Evolutionary conservation across 1,284 basidiomycete genomes (phyloP).

Genomic region (Cerrena zonata): DNA sequence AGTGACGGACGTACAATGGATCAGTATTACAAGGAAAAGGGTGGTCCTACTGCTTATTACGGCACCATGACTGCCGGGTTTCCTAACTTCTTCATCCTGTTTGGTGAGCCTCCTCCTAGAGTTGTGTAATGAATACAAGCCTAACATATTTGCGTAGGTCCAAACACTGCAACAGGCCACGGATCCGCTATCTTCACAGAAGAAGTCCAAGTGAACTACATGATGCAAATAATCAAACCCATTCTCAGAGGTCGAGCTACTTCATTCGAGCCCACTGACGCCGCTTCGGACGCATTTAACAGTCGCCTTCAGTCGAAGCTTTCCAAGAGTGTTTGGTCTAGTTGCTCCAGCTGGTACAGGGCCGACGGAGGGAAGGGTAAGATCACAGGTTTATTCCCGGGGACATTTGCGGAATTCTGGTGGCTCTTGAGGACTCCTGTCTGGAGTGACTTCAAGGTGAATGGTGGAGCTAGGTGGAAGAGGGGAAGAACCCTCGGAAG

Average conservation of each 20-base stretch:
- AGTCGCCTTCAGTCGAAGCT: conserved; percentile 35
- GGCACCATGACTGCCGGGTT: conserved; percentile 38
- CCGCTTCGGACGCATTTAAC: conserved; percentile 41
- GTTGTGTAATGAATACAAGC: not conserved
- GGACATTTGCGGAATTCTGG: conserved; percentile 2
- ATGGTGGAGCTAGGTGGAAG: not conserved
- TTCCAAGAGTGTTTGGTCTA: conserved; percentile 1
- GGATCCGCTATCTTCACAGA: conserved; percentile 48
- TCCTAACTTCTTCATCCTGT: conserved; percentile 22
- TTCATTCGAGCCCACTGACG: conserved; percentile 41
- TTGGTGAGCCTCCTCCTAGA: conserved; percentile 37
- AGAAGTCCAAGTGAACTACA: conserved; percentile 37
- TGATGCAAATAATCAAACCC: conserved; percentile 43
- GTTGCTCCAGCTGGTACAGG: conserved; percentile 6
- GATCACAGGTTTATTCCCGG: conserved; percentile 1
- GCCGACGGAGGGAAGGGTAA: not conserved
- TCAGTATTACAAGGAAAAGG: conserved; percentile 33
- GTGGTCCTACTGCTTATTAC: conserved; percentile 37
- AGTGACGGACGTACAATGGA: conserved; percentile 26
- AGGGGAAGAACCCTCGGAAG: not conserved
- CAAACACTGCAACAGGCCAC: conserved; percentile 49
- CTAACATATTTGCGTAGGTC: conserved; percentile 17
- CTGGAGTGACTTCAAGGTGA: conserved; percentile 6
- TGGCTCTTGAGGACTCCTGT: conserved; percentile 1
- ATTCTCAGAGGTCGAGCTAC: conserved; percentile 39